These are phyloP conservation scores for Phytopythium montanum DNA, from an alignment of 352 stramenopile species.

Conservation along the genomic window DNA sequence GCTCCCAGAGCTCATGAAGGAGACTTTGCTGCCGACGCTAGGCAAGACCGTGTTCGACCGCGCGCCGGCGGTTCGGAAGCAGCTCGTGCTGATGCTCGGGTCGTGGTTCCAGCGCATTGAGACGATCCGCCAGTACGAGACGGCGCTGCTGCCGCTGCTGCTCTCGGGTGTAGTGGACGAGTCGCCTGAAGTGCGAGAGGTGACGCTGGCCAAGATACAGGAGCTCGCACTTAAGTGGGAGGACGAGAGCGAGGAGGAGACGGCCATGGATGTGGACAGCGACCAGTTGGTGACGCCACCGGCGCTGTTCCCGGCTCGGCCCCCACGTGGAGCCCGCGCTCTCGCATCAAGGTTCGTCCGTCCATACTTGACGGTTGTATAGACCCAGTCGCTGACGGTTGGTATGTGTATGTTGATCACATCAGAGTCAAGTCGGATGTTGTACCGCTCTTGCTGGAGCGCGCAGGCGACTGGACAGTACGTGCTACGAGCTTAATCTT, in stretches of 20 bases:
- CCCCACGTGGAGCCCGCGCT: conserved; percentile 39
- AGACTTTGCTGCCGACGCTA: conserved; percentile 59
- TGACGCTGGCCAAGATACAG: conserved; percentile 37
- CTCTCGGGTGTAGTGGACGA: conserved; percentile 68
- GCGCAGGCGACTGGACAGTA: conserved; percentile 75
- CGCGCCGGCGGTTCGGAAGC: conserved; percentile 62
- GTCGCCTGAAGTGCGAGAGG: conserved; percentile 49
- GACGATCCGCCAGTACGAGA: conserved; percentile 56
- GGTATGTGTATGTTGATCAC: background rate
- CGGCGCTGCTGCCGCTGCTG: conserved; percentile 59
- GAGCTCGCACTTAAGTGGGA: conserved; percentile 50
- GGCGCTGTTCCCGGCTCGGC: conserved; percentile 46
- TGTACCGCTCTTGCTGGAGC: conserved; percentile 56
- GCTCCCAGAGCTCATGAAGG: conserved; percentile 72
- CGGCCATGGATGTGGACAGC: conserved; percentile 32
- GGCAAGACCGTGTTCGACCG: conserved; percentile 72
- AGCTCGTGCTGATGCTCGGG: conserved; percentile 52
- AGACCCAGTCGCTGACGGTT: background rate
- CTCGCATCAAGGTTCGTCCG: conserved; percentile 31
- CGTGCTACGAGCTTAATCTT: conserved; percentile 7
- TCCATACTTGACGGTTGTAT: background rate
- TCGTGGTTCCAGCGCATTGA: conserved; percentile 60
- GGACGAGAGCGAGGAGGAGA: conserved; percentile 16
- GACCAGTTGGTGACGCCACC: conserved; percentile 22
- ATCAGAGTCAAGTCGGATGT: conserved; percentile 42